phyloP scores from a whole-genome alignment of 192 early-diverging fungal species.

The Pilobolus umbonatus region DNA sequence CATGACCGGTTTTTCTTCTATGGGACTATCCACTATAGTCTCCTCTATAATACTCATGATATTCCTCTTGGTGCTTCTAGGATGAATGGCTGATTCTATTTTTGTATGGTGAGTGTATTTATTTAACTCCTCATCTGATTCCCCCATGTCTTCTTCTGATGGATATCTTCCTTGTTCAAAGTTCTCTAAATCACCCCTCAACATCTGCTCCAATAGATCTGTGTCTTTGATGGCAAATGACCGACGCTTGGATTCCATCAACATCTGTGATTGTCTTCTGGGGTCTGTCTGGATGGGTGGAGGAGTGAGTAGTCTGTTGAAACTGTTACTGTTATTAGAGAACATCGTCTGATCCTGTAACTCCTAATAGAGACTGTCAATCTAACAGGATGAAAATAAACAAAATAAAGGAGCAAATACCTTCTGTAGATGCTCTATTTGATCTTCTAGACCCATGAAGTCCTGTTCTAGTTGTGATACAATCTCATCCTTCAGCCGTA shows the following conservation, averaged over 20 bases:
- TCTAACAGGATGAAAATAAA: conserved; percentile 3
- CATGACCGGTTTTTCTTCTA: too few relatives aligned
- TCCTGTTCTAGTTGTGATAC: conserved; percentile 37
- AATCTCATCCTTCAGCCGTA: conserved; percentile 33
- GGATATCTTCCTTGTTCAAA: conserved; percentile 5
- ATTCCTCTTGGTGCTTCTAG: neutral
- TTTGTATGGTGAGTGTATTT: neutral
- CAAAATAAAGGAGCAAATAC: conserved; percentile 10
- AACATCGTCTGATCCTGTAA: conserved; percentile 16
- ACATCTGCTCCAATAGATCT: conserved; percentile 30
- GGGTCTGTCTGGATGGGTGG: conserved; percentile 12
- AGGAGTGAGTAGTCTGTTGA: neutral
- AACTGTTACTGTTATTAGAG: conserved; percentile 1
- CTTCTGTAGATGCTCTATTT: conserved; percentile 27
- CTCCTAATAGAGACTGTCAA: conserved; percentile 5
- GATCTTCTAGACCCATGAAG: conserved; percentile 31
- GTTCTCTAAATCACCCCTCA: conserved; percentile 30
- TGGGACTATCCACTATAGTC: too few relatives aligned
- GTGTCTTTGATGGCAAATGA: conserved; percentile 33
- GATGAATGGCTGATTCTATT: neutral
- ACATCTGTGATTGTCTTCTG: conserved; percentile 31
- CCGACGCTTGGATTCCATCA: conserved; percentile 35
- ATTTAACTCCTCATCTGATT: neutral
- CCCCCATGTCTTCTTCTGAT: neutral
- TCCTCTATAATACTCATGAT: neutral